A percentile compares a stretch with the other conserved stretches of the same genome.
Conservation (phyloP, 305 asterid genomes). For the Vinca major region DNA sequence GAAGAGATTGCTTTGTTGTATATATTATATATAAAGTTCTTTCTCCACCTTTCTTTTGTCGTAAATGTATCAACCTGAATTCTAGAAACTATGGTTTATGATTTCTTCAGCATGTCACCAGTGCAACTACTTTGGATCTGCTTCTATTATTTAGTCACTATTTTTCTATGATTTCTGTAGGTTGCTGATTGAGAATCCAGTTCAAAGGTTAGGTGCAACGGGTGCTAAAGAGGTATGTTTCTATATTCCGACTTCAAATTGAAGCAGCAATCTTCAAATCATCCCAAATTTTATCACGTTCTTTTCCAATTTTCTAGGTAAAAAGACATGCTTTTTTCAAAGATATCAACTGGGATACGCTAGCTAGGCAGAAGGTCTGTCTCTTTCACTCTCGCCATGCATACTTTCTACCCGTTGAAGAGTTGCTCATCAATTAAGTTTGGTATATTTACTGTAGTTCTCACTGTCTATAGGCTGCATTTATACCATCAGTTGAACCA, state of each 20-base stretch:
- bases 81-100: neutral
- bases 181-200: constrained; percentile 78
- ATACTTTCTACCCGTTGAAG: neutral
- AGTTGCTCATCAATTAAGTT: neutral
- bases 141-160: constrained; percentile 13
- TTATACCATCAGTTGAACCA: constrained; percentile 77
- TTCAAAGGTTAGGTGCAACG: constrained; percentile 88
- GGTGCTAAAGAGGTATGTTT: constrained; percentile 74
- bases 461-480: constrained; percentile 62
- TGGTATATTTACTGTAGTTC: neutral
- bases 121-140: neutral
- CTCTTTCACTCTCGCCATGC: no score
- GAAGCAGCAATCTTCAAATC: neutral
- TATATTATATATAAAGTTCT: neutral
- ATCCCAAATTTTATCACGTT: constrained; percentile 4
- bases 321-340: constrained; percentile 65
- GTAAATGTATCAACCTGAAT: neutral
- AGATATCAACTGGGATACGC: constrained; percentile 87
- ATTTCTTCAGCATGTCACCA: neutral
- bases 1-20: no score
- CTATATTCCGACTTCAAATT: neutral
- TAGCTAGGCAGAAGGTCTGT: constrained; percentile 83
- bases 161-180: constrained; percentile 31
- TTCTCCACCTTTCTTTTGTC: neutral
- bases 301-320: constrained; percentile 44